Percentiles rank a stretch among this genome's conserved stretches.
Conservation (phyloP, 2,329 filamentous ascomycete genomes). For the Coniella lustricola region DNA sequence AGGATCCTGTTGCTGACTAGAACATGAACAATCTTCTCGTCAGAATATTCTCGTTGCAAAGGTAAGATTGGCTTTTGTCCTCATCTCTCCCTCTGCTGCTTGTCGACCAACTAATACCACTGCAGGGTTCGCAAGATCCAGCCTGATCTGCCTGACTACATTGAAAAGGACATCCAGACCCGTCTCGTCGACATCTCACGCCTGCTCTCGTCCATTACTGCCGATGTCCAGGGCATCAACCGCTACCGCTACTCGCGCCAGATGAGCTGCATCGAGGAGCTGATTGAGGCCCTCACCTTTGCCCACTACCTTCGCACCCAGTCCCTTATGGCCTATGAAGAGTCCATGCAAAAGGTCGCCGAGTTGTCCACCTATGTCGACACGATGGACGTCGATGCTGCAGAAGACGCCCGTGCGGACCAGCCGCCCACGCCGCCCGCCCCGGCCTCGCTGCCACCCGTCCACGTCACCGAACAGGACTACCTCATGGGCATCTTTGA, state of each 20-base stretch:
- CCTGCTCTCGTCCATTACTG: slow-evolving; percentile 60
- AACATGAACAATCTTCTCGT: neutral
- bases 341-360: slow-evolving; percentile 45
- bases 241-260: slow-evolving; percentile 73
- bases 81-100: neutral
- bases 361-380: slow-evolving; percentile 21
- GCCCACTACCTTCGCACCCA: slow-evolving; percentile 78
- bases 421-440: neutral
- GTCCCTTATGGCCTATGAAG: slow-evolving; percentile 60
- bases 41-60: slow-evolving; percentile 79
- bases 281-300: slow-evolving; percentile 86
- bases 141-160: slow-evolving; percentile 57
- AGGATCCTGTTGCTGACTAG: neutral
- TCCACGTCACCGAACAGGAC: slow-evolving; percentile 70
- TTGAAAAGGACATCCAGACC: slow-evolving; percentile 61
- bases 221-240: slow-evolving; percentile 73
- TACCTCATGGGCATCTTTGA: slow-evolving; percentile 91
- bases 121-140: slow-evolving; percentile 57
- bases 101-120: neutral
- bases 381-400: slow-evolving; percentile 27
- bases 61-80: slow-evolving; percentile 29
- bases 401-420: slow-evolving; percentile 19
- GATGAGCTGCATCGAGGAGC: slow-evolving; percentile 86
- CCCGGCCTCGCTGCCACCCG: slow-evolving; percentile 23
- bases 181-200: slow-evolving; percentile 65